Conservation (phyloP, 2,329 filamentous ascomycete species). For the Fusarium floridanum region DNA sequence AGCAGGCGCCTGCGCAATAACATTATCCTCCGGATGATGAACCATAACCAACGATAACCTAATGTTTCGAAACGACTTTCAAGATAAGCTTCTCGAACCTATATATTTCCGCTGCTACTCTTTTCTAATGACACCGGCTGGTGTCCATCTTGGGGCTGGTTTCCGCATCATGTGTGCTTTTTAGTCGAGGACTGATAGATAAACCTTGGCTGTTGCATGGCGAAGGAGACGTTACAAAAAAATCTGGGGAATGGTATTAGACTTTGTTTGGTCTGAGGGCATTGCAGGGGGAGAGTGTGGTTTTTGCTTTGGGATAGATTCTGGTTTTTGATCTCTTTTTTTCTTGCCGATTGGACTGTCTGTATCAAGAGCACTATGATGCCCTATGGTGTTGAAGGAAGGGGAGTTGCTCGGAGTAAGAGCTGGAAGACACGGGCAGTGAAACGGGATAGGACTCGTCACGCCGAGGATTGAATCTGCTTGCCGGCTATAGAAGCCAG, state of each 20-base stretch:
- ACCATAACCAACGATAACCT: slow-evolving; percentile 38
- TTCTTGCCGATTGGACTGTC: slow-evolving; percentile 8
- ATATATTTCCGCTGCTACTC: slow-evolving; percentile 45
- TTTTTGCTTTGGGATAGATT: slow-evolving; percentile 37
- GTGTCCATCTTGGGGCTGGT: slow-evolving; percentile 40
- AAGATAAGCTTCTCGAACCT: slow-evolving; percentile 46
- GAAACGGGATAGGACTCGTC: slow-evolving; percentile 1
- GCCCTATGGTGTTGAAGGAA: slow-evolving; percentile 12
- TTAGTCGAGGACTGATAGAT: slow-evolving; percentile 8
- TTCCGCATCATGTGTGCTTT: slow-evolving; percentile 33
- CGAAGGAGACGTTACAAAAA: slow-evolving; percentile 34
- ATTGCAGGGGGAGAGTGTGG: slow-evolving; percentile 27
- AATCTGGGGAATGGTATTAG: slow-evolving; percentile 35
- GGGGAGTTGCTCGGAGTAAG: slow-evolving; percentile 7
- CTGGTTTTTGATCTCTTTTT: slow-evolving; percentile 20
- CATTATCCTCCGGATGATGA: slow-evolving; percentile 19
- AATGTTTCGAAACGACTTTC: slow-evolving; percentile 43
- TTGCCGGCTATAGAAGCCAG: not conserved
- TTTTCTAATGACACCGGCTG: slow-evolving; percentile 44
- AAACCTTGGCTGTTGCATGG: slow-evolving; percentile 35
- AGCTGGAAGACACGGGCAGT: not conserved
- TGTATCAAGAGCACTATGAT: slow-evolving; percentile 2
- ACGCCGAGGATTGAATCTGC: not conserved
- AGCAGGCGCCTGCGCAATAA: slow-evolving; percentile 41
- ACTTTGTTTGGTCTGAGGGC: slow-evolving; percentile 26